These are phyloP conservation scores for Suillus hirtellus DNA, from an alignment of 768 basidiomycete species.

Conservation along the genomic window DNA sequence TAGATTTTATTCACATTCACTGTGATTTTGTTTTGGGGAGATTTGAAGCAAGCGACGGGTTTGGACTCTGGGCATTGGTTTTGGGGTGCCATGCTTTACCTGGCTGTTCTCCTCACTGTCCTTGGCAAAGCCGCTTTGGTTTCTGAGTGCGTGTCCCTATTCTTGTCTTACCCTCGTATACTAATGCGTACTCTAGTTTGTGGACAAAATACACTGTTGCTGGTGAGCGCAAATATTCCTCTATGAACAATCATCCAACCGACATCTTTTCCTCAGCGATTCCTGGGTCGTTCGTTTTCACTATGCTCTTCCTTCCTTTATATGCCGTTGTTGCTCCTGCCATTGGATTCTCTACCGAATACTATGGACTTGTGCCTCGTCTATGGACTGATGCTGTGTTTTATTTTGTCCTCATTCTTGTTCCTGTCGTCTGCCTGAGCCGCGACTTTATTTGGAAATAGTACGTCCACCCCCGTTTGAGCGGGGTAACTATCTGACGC, in stretches of 20 bases:
- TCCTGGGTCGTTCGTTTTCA: slow-evolving; percentile 94
- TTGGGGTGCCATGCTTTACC: slow-evolving; percentile 97
- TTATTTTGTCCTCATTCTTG: slow-evolving; percentile 82
- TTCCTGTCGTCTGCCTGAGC: slow-evolving; percentile 82
- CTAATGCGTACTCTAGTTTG: slow-evolving; percentile 51
- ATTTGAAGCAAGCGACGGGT: slow-evolving; percentile 78
- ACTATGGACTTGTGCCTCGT: slow-evolving; percentile 83
- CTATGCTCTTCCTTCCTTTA: slow-evolving; percentile 92
- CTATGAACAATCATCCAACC: slow-evolving; percentile 5
- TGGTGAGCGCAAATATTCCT: slow-evolving; percentile 42
- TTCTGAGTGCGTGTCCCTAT: slow-evolving; percentile 77
- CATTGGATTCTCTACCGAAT: slow-evolving; percentile 88
- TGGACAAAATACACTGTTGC: slow-evolving; percentile 99
- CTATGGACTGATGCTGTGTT: slow-evolving; percentile 89
- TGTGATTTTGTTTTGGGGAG: slow-evolving; percentile 89
- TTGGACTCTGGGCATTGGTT: slow-evolving; percentile 95
- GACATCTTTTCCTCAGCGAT: slow-evolving; percentile 59
- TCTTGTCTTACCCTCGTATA: background rate
- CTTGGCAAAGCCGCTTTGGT: slow-evolving; percentile 96
- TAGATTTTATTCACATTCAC: slow-evolving; percentile 89
- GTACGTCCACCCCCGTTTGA: slow-evolving; percentile 40
- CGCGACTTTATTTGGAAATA: slow-evolving; percentile 98
- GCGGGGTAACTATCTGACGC: slow-evolving; percentile 1
- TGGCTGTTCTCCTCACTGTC: slow-evolving; percentile 90
- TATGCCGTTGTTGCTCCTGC: slow-evolving; percentile 87